Conservation (phyloP, 805 yeast genomes). For the Saccharomycopsis fermentans region DNA sequence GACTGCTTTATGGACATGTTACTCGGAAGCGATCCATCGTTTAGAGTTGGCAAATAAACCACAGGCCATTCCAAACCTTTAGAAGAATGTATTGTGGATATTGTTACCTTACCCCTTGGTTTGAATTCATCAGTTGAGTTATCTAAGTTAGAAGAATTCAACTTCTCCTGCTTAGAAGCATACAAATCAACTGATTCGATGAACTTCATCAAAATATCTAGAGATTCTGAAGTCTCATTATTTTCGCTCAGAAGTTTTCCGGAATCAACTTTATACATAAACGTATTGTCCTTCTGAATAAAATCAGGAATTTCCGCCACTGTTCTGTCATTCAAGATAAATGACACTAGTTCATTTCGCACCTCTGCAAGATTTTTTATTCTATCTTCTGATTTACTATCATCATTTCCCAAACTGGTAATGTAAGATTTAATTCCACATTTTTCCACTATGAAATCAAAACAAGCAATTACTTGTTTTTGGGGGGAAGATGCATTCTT, state of each 20-base stretch:
- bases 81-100: conserved; percentile 85
- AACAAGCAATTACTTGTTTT: background rate
- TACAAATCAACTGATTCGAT: conserved; percentile 30
- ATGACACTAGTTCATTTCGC: conserved; percentile 28
- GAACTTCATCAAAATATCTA: conserved; percentile 23
- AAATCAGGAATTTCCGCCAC: conserved; percentile 1
- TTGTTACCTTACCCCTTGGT: conserved; percentile 29
- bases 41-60: conserved; percentile 69
- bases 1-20: conserved; percentile 21
- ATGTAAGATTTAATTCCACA: conserved; percentile 3
- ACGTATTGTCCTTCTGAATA: conserved; percentile 12
- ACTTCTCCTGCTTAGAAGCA: conserved; percentile 18
- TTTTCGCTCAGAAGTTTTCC: background rate
- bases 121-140: background rate
- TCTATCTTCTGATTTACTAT: conserved; percentile 20
- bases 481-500: conserved; percentile 1
- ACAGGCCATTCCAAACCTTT: conserved; percentile 96
- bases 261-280: background rate
- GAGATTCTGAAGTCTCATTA: background rate
- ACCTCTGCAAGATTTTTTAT: conserved; percentile 34
- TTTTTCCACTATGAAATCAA: conserved; percentile 2
- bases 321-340: conserved; percentile 21
- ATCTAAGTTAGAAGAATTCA: background rate
- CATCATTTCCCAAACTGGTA: background rate
- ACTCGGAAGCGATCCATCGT: conserved; percentile 60